Percentiles rank a stretch among this genome's conserved stretches.
Evolutionary conservation across 2,329 filamentous ascomycete species (phyloP).

Genomic region (Dissoconium aciculare): DNA sequence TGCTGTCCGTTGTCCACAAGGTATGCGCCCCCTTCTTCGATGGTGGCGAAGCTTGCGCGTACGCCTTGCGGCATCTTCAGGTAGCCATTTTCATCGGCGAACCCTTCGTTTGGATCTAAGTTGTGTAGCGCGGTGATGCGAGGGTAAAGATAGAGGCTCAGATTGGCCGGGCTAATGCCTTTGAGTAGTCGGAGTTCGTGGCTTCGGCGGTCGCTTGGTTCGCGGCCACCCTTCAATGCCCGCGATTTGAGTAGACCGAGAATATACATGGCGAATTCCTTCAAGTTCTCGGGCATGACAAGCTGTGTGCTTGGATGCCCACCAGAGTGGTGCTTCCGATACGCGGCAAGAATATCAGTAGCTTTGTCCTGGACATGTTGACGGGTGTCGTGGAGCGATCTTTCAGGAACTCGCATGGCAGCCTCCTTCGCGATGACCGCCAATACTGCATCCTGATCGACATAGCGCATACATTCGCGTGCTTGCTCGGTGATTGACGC

Average conservation of each 20-base stretch:
- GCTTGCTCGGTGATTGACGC: conserved; percentile 79
- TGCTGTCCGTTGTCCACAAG: conserved; percentile 90
- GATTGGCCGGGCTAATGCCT: conserved; percentile 69
- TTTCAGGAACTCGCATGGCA: conserved; percentile 60
- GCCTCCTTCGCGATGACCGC: conserved; percentile 86
- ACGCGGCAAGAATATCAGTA: conserved; percentile 79
- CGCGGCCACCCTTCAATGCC: conserved; percentile 81
- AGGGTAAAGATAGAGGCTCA: conserved; percentile 87
- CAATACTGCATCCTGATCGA: conserved; percentile 89
- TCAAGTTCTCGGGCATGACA: conserved; percentile 86
- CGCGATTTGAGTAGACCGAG: conserved; percentile 78
- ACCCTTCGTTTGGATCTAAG: conserved; percentile 73
- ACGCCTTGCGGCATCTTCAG: conserved; percentile 67
- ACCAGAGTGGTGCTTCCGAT: conserved; percentile 82
- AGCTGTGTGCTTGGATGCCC: conserved; percentile 81
- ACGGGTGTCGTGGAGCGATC: conserved; percentile 71
- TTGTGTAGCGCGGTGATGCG: conserved; percentile 87
- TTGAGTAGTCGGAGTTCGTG: conserved; percentile 85
- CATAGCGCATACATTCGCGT: conserved; percentile 73
- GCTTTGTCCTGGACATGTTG: conserved; percentile 75
- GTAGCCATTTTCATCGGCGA: conserved; percentile 81
- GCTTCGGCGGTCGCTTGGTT: conserved; percentile 77
- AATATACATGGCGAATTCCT: conserved; percentile 95
- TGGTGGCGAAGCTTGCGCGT: conserved; percentile 69
- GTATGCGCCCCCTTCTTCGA: conserved; percentile 89